Evolutionary conservation across 169 alveolate species (phyloP), one percentile per base, ranked within the genome.

Genomic region (Babesia gibsoni): DNA sequence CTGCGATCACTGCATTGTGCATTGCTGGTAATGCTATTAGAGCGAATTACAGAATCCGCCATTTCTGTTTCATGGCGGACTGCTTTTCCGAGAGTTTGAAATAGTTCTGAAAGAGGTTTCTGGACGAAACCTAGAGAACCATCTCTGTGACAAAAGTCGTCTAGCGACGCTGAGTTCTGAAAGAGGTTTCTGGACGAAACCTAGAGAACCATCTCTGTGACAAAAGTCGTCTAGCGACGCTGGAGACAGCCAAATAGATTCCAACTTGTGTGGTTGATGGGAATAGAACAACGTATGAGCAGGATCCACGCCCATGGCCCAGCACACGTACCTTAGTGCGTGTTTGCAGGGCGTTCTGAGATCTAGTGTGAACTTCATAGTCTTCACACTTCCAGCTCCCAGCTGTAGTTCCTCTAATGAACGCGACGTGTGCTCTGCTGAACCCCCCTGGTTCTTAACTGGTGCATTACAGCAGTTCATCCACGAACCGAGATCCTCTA

Each of bases 291-390:
- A 52, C 39, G 81, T 82, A 56, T 81, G 93, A 22, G 90, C 75
- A 0, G 93, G 93, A 41, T 88, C 93, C 29, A 84, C 82, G 25
- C 84, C 88, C 86, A 88, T 56, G 59, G 77, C 50, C 84, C 90
- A 84, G 59, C 91, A 79, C 18, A 88, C 88, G 42, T 83, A 85
- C 53, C 88, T 58, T 42, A 88, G 72, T 23, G 83, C 85, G 52
- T 81, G 88, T 43, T 88, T 88, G 45, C 89, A 74, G 20, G 93
- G 93, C 23, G 78, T 59, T 48, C 93, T 46, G 18, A 88, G 73
- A 65, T 88, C 93, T 14, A 88, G 81, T 22, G 73, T 46, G 58
- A 48, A 59, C 46, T 86, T 36, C 70, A 58, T 10, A 5, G 68
- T 79, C 65, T 50, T 65, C 36, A 67, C 25, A 12, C 39, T 16